Conservation (phyloP, 75 land plant genomes). For the Picea sitchensis region DNA sequence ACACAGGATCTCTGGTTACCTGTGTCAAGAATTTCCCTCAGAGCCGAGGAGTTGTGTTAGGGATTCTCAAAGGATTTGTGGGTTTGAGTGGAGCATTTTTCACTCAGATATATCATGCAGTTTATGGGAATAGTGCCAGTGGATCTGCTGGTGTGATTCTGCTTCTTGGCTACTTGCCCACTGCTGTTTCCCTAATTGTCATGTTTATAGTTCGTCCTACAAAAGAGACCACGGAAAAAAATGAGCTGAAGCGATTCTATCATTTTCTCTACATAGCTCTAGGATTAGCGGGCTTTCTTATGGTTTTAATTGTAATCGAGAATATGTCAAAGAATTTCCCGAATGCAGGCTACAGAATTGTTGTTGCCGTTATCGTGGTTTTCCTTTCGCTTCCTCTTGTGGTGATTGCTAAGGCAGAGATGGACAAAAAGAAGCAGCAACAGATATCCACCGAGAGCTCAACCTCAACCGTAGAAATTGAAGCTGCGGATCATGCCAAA, state of each 20-base stretch:
- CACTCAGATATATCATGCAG: conserved; percentile 51
- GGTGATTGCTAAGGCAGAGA: conserved; percentile 34
- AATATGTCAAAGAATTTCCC: conserved; percentile 12
- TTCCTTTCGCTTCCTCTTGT: conserved; percentile 30
- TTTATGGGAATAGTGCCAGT: conserved; percentile 46
- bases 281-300: conserved; percentile 34
- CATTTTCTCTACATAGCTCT: conserved; percentile 32
- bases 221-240: neutral
- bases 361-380: conserved; percentile 26
- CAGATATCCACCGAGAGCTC: too few relatives aligned
- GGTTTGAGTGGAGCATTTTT: conserved; percentile 12
- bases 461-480: too few relatives aligned
- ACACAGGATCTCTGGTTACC: conserved; percentile 56
- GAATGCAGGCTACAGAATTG: conserved; percentile 6
- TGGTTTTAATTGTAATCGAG: conserved; percentile 34
- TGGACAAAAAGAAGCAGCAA: too few relatives aligned
- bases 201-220: neutral
- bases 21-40: conserved; percentile 54
- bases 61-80: neutral
- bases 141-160: neutral
- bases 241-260: conserved; percentile 30
- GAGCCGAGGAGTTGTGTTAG: conserved; percentile 35
- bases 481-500: too few relatives aligned
- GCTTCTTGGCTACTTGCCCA: neutral
- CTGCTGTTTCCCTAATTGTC: neutral